These are phyloP conservation scores for Podospora bellae-mahoneyi DNA, from an alignment of 495 filamentous ascomycete genomes.

Conservation along the genomic window DNA sequence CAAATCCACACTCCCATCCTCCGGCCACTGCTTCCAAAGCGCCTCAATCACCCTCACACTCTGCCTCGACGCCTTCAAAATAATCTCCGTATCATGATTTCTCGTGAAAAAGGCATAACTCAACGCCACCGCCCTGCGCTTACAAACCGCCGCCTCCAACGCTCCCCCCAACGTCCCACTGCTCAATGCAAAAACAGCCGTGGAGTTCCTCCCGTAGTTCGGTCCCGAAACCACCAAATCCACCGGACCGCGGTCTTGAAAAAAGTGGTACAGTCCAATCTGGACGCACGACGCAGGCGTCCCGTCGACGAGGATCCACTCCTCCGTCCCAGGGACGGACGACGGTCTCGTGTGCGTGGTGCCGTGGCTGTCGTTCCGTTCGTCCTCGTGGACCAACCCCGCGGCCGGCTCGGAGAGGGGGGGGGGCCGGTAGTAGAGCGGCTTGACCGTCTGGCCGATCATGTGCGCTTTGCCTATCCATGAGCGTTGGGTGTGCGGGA, in stretches of 20 bases:
- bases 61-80: constrained; percentile 66
- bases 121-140: constrained; percentile 71
- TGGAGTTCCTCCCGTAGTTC: constrained; percentile 94
- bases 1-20: constrained; percentile 62
- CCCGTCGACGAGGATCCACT: constrained; percentile 90
- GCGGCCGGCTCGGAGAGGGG: constrained; percentile 48
- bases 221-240: constrained; percentile 88
- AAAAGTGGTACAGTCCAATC: constrained; percentile 85
- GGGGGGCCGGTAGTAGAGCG: constrained; percentile 78
- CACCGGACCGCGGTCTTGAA: constrained; percentile 69
- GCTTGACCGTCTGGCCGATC: constrained; percentile 77
- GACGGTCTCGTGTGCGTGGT: constrained; percentile 55
- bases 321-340: constrained; percentile 61
- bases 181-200: constrained; percentile 83
- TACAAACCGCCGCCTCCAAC: constrained; percentile 86
- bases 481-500: constrained; percentile 87
- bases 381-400: constrained; percentile 26
- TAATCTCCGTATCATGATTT: constrained; percentile 73
- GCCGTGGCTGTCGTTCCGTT: constrained; percentile 43
- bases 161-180: constrained; percentile 89
- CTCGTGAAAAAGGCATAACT: constrained; percentile 82
- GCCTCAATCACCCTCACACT: constrained; percentile 74
- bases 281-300: constrained; percentile 87
- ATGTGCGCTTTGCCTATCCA: constrained; percentile 99
- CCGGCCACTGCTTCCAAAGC: constrained; percentile 68